A percentile compares a stretch with the other conserved stretches of the same genome.
Evolutionary conservation across 495 filamentous ascomycete genomes (phyloP).

Genomic region (Xylaria longipes): DNA sequence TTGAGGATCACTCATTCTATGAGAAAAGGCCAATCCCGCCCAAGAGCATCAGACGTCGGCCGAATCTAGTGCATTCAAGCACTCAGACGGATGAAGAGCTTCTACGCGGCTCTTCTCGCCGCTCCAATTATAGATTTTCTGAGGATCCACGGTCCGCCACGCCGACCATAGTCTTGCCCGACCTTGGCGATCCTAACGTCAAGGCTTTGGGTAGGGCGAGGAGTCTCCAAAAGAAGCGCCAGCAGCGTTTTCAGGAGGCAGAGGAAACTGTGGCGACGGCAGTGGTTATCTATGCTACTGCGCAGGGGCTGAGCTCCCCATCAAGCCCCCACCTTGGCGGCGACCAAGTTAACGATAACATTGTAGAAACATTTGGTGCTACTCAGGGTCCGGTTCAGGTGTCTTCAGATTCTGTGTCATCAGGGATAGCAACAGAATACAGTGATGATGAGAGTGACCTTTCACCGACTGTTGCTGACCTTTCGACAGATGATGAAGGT

Average conservation of each 20-base stretch:
- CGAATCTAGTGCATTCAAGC: conserved; percentile 34
- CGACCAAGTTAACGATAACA: conserved; percentile 27
- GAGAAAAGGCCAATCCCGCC: conserved; percentile 28
- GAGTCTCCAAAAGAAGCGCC: conserved; percentile 47
- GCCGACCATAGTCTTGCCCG: conserved; percentile 51
- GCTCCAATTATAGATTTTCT: conserved; percentile 21
- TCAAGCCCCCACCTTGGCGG: conserved; percentile 22
- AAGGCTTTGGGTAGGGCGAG: conserved; percentile 46
- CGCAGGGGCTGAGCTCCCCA: conserved; percentile 46
- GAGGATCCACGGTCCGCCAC: conserved; percentile 50
- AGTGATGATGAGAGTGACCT: conserved; percentile 36
- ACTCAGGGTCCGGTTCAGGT: conserved; percentile 31
- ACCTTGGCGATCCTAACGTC: conserved; percentile 49
- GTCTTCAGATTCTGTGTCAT: conserved; percentile 30
- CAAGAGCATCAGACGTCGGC: conserved; percentile 35
- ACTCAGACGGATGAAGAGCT: conserved; percentile 37
- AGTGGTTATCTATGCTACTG: conserved; percentile 54
- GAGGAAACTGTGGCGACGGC: conserved; percentile 57
- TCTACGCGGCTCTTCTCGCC: conserved; percentile 14
- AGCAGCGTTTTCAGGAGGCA: conserved; percentile 45
- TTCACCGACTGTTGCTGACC: conserved; percentile 52
- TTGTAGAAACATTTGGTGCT: conserved; percentile 24
- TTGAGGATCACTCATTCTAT: not conserved
- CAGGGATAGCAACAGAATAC: conserved; percentile 32
- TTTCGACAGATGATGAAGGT: conserved; percentile 52